Percentiles rank a stretch among this genome's conserved stretches.
phyloP scores from a whole-genome alignment of 352 stramenopile genomes.

The Phytopythium delawarense region DNA sequence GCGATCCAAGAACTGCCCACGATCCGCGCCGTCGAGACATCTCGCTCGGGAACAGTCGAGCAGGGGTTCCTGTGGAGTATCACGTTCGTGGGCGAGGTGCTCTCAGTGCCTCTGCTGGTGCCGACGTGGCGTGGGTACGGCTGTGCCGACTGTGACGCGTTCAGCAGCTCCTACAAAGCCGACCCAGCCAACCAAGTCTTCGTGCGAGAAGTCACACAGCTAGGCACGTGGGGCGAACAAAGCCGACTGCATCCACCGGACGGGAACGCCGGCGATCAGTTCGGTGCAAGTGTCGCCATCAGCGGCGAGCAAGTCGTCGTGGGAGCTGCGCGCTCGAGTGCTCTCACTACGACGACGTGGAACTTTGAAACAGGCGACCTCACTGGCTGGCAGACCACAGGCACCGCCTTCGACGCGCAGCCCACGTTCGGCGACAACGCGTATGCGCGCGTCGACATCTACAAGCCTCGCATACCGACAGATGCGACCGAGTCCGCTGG shows the following conservation, averaged over 20 bases:
- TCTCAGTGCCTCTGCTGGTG: conserved; percentile 50
- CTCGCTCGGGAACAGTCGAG: conserved; percentile 59
- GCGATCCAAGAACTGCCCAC: conserved; percentile 77
- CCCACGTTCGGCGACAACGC: conserved; percentile 95
- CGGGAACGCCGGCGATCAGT: conserved; percentile 68
- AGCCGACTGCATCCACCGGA: conserved; percentile 54
- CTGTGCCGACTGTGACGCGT: conserved; percentile 61
- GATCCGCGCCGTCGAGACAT: conserved; percentile 83
- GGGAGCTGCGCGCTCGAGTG: conserved; percentile 57
- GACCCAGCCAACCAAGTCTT: conserved; percentile 57
- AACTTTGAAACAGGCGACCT: conserved; percentile 97
- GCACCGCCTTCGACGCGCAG: conserved; percentile 91
- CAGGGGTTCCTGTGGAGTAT: conserved; percentile 79
- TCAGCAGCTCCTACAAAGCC: conserved; percentile 62
- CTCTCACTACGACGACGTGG: conserved; percentile 91
- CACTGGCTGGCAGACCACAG: conserved; percentile 91
- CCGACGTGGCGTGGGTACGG: conserved; percentile 60
- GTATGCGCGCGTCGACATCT: conserved; percentile 75
- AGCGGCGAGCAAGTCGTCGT: conserved; percentile 77
- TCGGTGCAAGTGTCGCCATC: conserved; percentile 70
- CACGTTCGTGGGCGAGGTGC: conserved; percentile 79
- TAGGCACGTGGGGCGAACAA: conserved; percentile 69
- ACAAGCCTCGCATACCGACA: conserved; percentile 24
- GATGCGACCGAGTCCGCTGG: conserved; percentile 31
- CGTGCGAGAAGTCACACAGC: conserved; percentile 35